phyloP scores from a whole-genome alignment of 805 yeast species.

The Hanseniaspora jakobsenii region DNA sequence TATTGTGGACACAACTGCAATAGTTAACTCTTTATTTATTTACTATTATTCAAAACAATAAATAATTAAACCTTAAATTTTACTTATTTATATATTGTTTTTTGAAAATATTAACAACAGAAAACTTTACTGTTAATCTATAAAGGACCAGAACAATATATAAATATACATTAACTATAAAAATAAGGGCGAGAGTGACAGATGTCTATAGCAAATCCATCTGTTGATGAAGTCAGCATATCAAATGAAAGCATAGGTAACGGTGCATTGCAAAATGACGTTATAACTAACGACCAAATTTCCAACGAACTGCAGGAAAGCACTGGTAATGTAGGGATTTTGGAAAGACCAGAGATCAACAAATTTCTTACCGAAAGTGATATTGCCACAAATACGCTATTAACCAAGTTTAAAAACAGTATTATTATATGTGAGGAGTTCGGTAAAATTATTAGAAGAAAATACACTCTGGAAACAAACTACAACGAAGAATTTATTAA shows the following conservation, averaged over 20 bases:
- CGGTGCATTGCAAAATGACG: neutral
- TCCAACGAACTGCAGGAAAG: neutral
- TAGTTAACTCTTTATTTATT: too few relatives aligned
- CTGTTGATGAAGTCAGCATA: neutral
- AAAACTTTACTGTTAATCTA: too few relatives aligned
- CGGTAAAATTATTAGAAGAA: constrained; percentile 62
- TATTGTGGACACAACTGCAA: too few relatives aligned
- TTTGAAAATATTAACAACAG: too few relatives aligned
- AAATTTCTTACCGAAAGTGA: constrained; percentile 49
- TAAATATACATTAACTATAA: neutral
- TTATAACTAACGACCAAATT: neutral
- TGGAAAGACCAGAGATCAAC: constrained; percentile 36
- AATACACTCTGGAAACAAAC: constrained; percentile 67
- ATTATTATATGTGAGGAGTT: constrained; percentile 77
- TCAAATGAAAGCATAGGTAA: neutral
- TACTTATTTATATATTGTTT: neutral
- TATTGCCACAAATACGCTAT: constrained; percentile 59
- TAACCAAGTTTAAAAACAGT: constrained; percentile 65
- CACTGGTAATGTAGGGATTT: constrained; percentile 1
- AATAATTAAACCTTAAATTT: too few relatives aligned
- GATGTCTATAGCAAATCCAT: constrained; percentile 14
- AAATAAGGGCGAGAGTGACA: neutral
- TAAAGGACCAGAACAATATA: too few relatives aligned
- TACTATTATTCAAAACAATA: too few relatives aligned
- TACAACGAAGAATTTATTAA: constrained; percentile 64